Conservation (phyloP, 306 rosid genomes). For the Acacia crassicarpa region DNA sequence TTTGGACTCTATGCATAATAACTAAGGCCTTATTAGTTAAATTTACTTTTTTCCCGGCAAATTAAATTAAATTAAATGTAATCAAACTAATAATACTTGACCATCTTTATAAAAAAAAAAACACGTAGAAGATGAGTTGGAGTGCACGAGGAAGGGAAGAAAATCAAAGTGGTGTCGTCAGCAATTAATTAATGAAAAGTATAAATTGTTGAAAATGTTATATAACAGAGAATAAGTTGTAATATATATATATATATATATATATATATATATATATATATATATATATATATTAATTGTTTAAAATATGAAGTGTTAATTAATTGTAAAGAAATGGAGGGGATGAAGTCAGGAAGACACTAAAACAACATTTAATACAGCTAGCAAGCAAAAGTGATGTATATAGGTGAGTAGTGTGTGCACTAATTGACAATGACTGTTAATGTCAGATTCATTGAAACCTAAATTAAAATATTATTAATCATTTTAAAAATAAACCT, state of each 20-base stretch:
- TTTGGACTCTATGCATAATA: no score
- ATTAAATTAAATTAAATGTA: background rate
- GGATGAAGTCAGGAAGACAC: background rate
- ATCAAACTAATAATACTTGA: background rate
- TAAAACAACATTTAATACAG: background rate
- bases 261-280: no score
- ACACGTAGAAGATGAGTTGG: background rate
- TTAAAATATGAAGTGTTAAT: background rate
- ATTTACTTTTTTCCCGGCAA: no score
- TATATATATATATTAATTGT: no score
- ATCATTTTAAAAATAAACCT: background rate
- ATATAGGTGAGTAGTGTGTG: background rate
- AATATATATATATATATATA: no score
- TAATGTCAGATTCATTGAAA: constrained; percentile 1
- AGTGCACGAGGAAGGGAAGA: background rate
- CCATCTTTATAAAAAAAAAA: background rate
- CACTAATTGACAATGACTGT: constrained; percentile 12
- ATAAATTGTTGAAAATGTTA: background rate
- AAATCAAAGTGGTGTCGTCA: constrained; percentile 3
- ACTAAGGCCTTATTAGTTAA: no score
- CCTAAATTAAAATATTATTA: background rate
- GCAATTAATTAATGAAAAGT: background rate
- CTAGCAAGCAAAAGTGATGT: constrained; percentile 1
- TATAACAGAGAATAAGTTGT: background rate
- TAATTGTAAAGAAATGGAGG: background rate